Evolutionary conservation across 73 alveolate genomes (phyloP), one percentile per base, ranked within the genome.

Genomic region (Paramecium bursaria): DNA sequence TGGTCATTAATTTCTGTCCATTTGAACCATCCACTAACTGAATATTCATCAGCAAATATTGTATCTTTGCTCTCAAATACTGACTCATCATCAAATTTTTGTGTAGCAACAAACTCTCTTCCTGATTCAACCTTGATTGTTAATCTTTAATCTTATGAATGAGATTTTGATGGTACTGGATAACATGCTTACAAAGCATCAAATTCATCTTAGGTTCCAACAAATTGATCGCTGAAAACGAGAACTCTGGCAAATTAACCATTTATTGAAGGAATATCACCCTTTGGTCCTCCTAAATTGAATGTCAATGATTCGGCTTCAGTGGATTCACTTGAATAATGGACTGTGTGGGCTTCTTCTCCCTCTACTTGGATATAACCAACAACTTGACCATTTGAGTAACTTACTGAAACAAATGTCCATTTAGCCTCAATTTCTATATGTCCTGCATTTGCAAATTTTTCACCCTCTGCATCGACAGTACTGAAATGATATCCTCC

Each of bases 1-100:
- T 57, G 31, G 7, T 57, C 76, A 57, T 26, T 29, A 0, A 47
- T 42, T 14, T 0, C 47, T 33, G 26, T 47, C 82, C 82, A 67
- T 67, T 67, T 67, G 60, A 67, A 35, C 82, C 82, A 67, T 39
- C 82, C 82, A 35, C 82, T 67, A 2, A 47, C 82, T 11, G 82
- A 67, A 67, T 67, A 67, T 39, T 67, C 82, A 39, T 67, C 82
- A 25, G 82, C 50, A 21, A 67, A 35, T 35, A 67, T 67, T 2
- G 55, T 35, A 10, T 67, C 22, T 47, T 67, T 14, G 44, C 44
- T 67, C 44, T 31, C 53, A 42, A 67, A 67, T 9, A 67, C 60
- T 1, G 47, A 21, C 33, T 67, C 55, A 19, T 67, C 26, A 67
- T 67, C 82, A 39, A 67, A 67, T 2, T 42, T 3, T n/a, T 42